Conservation (phyloP, 208 protist genomes). For the Herpetomonas tarakana region DNA sequence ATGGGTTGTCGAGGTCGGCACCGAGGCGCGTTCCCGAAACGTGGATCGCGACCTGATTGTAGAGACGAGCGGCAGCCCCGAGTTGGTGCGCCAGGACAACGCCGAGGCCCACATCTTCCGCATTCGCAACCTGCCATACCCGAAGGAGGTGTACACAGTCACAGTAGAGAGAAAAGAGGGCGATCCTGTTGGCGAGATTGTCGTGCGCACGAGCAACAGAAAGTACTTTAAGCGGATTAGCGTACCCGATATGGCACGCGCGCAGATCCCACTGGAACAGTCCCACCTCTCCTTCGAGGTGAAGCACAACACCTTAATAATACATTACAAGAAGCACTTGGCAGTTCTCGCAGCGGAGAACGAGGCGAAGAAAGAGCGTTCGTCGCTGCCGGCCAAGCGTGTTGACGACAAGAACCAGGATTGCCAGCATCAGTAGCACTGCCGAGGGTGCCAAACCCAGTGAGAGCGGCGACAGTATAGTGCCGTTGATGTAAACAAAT, state of each 20-base stretch:
- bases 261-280: slow-evolving; percentile 51
- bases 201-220: slow-evolving; percentile 94
- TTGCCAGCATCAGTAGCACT: slow-evolving; percentile 63
- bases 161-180: slow-evolving; percentile 57
- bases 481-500: too few relatives aligned
- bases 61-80: slow-evolving; percentile 65
- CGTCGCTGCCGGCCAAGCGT: slow-evolving; percentile 61
- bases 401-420: slow-evolving; percentile 39
- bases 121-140: slow-evolving; percentile 92
- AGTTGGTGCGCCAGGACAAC: slow-evolving; percentile 85
- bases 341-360: slow-evolving; percentile 70
- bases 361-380: slow-evolving; percentile 71
- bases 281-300: slow-evolving; percentile 75
- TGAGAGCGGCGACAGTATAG: too few relatives aligned
- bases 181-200: slow-evolving; percentile 72
- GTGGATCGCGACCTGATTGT: slow-evolving; percentile 69
- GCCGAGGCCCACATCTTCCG: slow-evolving; percentile 81
- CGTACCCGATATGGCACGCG: slow-evolving; percentile 82
- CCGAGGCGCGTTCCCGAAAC: slow-evolving; percentile 46
- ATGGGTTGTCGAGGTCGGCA: slow-evolving; percentile 90
- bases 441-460: too few relatives aligned
- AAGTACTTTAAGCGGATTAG: slow-evolving; percentile 94
- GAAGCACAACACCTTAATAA: slow-evolving; percentile 91
- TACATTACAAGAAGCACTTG: slow-evolving; percentile 90
- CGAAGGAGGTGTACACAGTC: slow-evolving; percentile 80